phyloP scores from a whole-genome alignment of 73 alveolate species.

The Durusdinium trenchii region DNA sequence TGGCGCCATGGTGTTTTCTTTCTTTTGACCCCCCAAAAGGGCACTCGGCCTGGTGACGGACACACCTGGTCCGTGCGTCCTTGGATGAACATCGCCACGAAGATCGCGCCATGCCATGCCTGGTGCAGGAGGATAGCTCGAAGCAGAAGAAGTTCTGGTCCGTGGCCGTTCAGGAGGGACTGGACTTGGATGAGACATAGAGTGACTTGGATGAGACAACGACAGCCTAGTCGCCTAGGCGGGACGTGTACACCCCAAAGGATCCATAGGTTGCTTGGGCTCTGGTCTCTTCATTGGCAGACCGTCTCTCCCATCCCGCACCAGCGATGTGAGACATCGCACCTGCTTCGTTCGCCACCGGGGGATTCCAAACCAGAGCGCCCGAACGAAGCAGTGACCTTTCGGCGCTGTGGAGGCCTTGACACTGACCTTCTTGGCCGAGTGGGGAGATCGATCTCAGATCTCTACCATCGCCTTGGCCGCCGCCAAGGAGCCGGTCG shows the following conservation, averaged over 20 bases:
- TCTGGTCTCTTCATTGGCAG: too few species aligned
- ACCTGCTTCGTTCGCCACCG: too few species aligned
- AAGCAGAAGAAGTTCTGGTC: slow-evolving; percentile 77
- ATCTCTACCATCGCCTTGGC: slow-evolving; percentile 93
- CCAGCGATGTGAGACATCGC: too few species aligned
- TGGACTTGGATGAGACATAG: background rate
- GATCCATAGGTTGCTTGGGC: too few species aligned
- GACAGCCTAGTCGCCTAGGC: background rate
- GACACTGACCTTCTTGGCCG: slow-evolving; percentile 89
- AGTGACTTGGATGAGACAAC: background rate
- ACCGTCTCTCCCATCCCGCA: too few species aligned
- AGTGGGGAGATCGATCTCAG: slow-evolving; percentile 93
- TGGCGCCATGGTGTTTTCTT: background rate
- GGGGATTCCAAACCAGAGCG: too few species aligned
- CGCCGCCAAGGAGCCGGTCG: slow-evolving; percentile 48
- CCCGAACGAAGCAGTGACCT: too few species aligned
- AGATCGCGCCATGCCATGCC: background rate
- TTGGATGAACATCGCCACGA: too few species aligned
- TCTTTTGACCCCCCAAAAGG: too few species aligned
- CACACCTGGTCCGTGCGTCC: too few species aligned
- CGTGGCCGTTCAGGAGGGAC: slow-evolving; percentile 61
- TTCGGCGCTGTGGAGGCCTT: slow-evolving; percentile 86
- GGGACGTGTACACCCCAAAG: too few species aligned
- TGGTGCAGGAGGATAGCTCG: slow-evolving; percentile 45
- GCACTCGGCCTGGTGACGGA: too few species aligned